These are phyloP conservation scores for Rhizopus sp. DNA, from an alignment of 371 early-diverging fungal species.

Conservation along the genomic window DNA sequence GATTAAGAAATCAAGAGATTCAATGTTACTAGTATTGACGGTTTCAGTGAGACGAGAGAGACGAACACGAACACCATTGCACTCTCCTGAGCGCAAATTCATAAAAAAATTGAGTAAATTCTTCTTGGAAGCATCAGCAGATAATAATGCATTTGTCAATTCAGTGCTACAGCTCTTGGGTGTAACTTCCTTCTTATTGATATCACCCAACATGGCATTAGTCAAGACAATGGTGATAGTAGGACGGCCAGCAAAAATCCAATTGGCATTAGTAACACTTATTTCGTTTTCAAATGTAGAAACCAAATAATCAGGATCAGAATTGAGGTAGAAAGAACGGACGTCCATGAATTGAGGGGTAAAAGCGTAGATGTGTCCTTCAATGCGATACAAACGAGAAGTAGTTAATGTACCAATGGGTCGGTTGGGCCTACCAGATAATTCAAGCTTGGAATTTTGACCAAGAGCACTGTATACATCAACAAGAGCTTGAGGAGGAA, in stretches of 20 bases:
- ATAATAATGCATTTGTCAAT: constrained; percentile 26
- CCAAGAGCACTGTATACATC: constrained; percentile 82
- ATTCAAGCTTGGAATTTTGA: constrained; percentile 73
- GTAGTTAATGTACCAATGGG: constrained; percentile 79
- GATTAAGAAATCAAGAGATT: constrained; percentile 85
- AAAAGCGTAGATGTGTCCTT: constrained; percentile 84
- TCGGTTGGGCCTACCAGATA: constrained; percentile 77
- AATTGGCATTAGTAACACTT: constrained; percentile 74
- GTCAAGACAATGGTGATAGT: constrained; percentile 82
- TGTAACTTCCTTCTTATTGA: constrained; percentile 20
- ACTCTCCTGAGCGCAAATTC: constrained; percentile 74
- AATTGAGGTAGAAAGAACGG: constrained; percentile 83
- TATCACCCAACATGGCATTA: constrained; percentile 72
- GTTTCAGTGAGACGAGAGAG: constrained; percentile 76
- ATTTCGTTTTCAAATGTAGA: constrained; percentile 81
- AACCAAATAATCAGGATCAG: constrained; percentile 80
- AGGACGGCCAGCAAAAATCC: constrained; percentile 81
- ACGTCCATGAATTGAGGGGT: constrained; percentile 89
- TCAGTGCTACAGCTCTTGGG: constrained; percentile 10
- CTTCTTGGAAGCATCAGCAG: constrained; percentile 46
- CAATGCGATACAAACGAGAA: constrained; percentile 79
- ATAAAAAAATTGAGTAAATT: constrained; percentile 86
- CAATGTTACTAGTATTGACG: constrained; percentile 78
- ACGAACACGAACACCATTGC: constrained; percentile 70
- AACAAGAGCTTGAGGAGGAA: constrained; percentile 75